These are phyloP conservation scores for Nemania abortiva DNA, from an alignment of 2,329 filamentous ascomycete species.

Conservation along the genomic window DNA sequence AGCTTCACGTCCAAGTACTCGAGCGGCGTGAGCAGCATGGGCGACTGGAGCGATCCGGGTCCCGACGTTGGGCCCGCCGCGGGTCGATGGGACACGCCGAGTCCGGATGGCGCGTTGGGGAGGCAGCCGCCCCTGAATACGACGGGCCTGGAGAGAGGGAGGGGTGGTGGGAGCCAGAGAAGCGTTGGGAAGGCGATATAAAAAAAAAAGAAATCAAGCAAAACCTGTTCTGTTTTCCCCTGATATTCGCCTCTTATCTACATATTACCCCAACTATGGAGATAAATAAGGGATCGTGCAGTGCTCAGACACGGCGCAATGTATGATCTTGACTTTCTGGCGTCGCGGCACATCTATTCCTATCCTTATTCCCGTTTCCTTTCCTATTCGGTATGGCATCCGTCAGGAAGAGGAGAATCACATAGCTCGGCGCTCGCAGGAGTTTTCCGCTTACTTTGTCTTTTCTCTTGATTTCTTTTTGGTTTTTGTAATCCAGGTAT, in stretches of 20 bases:
- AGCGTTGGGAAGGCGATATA: conserved; percentile 54
- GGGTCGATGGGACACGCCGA: conserved; percentile 49
- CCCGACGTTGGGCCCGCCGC: conserved; percentile 63
- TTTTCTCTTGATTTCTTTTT: conserved; percentile 10
- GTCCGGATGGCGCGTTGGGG: conserved; percentile 39
- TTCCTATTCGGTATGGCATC: conserved; percentile 26
- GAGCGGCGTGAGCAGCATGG: conserved; percentile 62
- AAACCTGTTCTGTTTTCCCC: not conserved
- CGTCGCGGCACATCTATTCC: not conserved
- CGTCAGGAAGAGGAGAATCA: conserved; percentile 22
- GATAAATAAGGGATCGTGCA: not conserved
- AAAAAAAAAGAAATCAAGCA: conserved; percentile 30
- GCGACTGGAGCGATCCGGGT: conserved; percentile 66
- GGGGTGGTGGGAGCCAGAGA: conserved; percentile 44
- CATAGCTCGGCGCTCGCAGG: conserved; percentile 41
- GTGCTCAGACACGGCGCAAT: not conserved
- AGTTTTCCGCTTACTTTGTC: conserved; percentile 27
- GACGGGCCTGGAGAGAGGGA: conserved; percentile 38
- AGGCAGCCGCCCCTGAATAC: not conserved
- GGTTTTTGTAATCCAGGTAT: not conserved
- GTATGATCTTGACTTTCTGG: conserved; percentile 9
- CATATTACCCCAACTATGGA: not conserved
- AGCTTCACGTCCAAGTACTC: conserved; percentile 62
- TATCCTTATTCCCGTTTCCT: conserved; percentile 6
- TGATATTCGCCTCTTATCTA: not conserved